Conservation (phyloP, 768 basidiomycete genomes). For the Trametes sanguinea region DNA sequence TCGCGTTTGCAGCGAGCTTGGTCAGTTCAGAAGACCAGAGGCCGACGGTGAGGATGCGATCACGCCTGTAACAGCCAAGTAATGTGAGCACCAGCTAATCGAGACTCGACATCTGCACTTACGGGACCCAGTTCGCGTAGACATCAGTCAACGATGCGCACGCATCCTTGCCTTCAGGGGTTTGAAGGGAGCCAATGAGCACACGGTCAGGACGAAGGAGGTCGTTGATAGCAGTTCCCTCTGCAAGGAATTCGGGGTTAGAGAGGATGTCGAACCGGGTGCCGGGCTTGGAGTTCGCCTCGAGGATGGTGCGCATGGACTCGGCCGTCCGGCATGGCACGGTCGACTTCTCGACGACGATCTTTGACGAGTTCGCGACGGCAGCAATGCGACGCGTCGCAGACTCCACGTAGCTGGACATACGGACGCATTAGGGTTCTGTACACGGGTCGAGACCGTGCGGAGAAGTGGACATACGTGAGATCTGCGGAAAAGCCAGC, state of each 20-base stretch:
- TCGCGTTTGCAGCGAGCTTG: slow-evolving; percentile 98
- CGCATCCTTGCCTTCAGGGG: slow-evolving; percentile 80
- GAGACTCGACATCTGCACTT: slow-evolving; percentile 36
- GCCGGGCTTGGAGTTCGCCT: slow-evolving; percentile 93
- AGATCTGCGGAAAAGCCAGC: slow-evolving; percentile 98
- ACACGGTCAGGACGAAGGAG: slow-evolving; percentile 92
- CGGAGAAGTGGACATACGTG: slow-evolving; percentile 62
- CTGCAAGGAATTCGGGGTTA: slow-evolving; percentile 98
- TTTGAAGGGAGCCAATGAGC: slow-evolving; percentile 94
- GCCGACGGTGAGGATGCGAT: slow-evolving; percentile 89
- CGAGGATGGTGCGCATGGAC: slow-evolving; percentile 98
- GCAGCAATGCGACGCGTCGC: slow-evolving; percentile 96
- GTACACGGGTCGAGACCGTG: neutral
- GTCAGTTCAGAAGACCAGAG: slow-evolving; percentile 98
- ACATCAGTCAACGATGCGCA: slow-evolving; percentile 75
- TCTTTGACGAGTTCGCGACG: slow-evolving; percentile 89
- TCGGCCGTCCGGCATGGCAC: slow-evolving; percentile 98
- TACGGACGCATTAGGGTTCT: neutral
- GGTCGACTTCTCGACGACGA: slow-evolving; percentile 99
- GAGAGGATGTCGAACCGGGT: slow-evolving; percentile 97
- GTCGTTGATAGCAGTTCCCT: slow-evolving; percentile 94
- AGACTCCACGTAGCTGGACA: slow-evolving; percentile 86
- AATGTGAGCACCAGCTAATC: too few species aligned
- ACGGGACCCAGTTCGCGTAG: slow-evolving; percentile 98
- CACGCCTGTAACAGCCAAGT: slow-evolving; percentile 43